Evolutionary conservation across 495 filamentous ascomycete species (phyloP).

Genomic region (Amphirosellinia nigrospora): DNA sequence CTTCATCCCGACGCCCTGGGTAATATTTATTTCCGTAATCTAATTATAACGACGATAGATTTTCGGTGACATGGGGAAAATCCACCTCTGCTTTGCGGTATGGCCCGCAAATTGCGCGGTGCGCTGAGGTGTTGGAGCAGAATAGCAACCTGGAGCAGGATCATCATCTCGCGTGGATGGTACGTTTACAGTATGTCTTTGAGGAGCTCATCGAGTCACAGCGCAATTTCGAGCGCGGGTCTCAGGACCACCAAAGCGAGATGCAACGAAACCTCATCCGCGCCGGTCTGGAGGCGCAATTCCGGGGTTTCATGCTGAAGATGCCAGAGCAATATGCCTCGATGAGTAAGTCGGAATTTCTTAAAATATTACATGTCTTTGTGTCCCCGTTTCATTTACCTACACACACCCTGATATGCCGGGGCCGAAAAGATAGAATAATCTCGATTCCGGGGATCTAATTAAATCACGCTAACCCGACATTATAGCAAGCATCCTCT

Average conservation of each 20-base stretch:
- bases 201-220: constrained; percentile 44
- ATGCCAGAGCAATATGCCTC: constrained; percentile 34
- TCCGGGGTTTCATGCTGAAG: constrained; percentile 44
- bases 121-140: constrained; percentile 43
- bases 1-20: not conserved
- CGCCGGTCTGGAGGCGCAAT: constrained; percentile 50
- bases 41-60: constrained; percentile 30
- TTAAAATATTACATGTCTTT: constrained; percentile 19
- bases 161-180: constrained; percentile 48
- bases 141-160: constrained; percentile 42
- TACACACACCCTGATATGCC: not conserved
- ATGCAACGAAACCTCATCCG: constrained; percentile 48
- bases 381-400: not conserved
- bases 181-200: constrained; percentile 46
- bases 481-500: constrained; percentile 40
- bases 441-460: constrained; percentile 23
- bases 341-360: constrained; percentile 6
- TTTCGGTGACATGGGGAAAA: constrained; percentile 41
- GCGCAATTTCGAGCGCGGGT: constrained; percentile 31
- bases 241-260: constrained; percentile 35
- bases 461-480: constrained; percentile 1
- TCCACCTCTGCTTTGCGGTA: constrained; percentile 37
- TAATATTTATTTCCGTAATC: not conserved
- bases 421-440: not conserved
- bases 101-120: constrained; percentile 40